Conservation (phyloP, 768 basidiomycete genomes). For the Scleroderma bovista region DNA sequence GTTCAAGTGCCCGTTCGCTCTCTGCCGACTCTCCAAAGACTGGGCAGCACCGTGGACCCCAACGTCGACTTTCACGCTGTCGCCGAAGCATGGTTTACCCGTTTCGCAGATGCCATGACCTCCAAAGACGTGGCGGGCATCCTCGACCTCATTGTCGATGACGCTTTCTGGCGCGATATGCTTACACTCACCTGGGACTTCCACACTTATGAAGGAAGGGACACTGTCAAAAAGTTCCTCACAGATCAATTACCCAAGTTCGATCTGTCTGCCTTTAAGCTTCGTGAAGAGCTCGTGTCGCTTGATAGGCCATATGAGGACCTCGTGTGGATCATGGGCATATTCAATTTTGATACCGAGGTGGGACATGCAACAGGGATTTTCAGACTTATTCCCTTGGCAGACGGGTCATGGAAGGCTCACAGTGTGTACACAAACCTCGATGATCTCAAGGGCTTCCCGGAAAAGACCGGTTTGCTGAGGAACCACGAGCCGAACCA, state of each 20-base stretch:
- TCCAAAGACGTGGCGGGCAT: slow-evolving; percentile 12
- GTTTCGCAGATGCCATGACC: slow-evolving; percentile 18
- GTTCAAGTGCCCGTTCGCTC: neutral
- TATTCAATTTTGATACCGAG: slow-evolving; percentile 50
- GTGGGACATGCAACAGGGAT: slow-evolving; percentile 49
- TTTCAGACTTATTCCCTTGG: slow-evolving; percentile 46
- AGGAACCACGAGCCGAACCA: slow-evolving; percentile 41
- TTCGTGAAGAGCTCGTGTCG: slow-evolving; percentile 19
- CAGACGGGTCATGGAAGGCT: slow-evolving; percentile 49
- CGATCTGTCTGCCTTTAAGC: slow-evolving; percentile 8
- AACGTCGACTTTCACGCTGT: slow-evolving; percentile 13
- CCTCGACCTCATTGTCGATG: slow-evolving; percentile 23
- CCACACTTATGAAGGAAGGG: slow-evolving; percentile 39
- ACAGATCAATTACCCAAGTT: slow-evolving; percentile 31
- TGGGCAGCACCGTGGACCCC: slow-evolving; percentile 18
- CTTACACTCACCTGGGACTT: slow-evolving; percentile 53
- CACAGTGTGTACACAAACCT: slow-evolving; percentile 56
- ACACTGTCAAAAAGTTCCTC: slow-evolving; percentile 36
- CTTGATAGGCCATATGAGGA: slow-evolving; percentile 45
- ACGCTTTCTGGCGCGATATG: slow-evolving; percentile 47
- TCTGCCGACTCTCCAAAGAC: slow-evolving; percentile 24
- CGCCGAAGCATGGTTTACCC: slow-evolving; percentile 21
- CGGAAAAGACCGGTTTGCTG: slow-evolving; percentile 41
- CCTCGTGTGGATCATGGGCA: slow-evolving; percentile 49
- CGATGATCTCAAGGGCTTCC: slow-evolving; percentile 50